These are phyloP conservation scores for Fusarium sp. DNA, from an alignment of 2,329 filamentous ascomycete genomes.

Conservation along the genomic window DNA sequence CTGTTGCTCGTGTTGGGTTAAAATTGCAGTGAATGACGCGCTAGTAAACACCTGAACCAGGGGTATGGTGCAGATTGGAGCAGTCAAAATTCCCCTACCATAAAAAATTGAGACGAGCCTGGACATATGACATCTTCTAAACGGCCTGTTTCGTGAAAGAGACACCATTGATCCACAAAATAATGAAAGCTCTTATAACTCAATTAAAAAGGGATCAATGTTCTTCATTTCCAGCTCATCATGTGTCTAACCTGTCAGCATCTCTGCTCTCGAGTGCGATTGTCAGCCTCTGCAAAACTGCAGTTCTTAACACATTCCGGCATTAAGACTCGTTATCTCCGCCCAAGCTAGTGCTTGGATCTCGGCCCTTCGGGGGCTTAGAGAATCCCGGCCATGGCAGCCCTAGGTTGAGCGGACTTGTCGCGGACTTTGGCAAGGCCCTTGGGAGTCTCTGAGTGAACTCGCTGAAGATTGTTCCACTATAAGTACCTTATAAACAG, in stretches of 20 bases:
- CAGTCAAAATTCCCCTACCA: background rate
- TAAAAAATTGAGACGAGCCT: rapidly evolving
- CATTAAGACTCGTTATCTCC: background rate
- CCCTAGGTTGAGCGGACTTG: background rate
- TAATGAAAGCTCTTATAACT: background rate
- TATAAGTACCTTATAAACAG: background rate
- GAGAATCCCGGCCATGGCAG: background rate
- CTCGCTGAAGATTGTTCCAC: background rate
- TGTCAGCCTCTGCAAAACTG: background rate
- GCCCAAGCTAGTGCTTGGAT: background rate
- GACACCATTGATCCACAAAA: rapidly evolving
- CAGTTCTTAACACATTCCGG: background rate
- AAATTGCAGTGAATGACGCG: too few relatives aligned
- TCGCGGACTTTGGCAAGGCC: background rate
- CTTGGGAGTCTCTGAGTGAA: background rate
- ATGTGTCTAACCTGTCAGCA: background rate
- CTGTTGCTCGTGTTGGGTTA: too few relatives aligned
- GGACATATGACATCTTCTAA: too few relatives aligned
- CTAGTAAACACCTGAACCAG: too few relatives aligned
- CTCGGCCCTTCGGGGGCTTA: background rate
- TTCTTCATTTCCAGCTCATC: background rate
- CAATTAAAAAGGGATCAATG: background rate
- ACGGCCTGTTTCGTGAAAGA: background rate
- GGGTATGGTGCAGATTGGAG: background rate
- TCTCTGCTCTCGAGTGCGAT: background rate